Conservation (phyloP, 306 rosid genomes). For the Vachellia collinsii region DNA sequence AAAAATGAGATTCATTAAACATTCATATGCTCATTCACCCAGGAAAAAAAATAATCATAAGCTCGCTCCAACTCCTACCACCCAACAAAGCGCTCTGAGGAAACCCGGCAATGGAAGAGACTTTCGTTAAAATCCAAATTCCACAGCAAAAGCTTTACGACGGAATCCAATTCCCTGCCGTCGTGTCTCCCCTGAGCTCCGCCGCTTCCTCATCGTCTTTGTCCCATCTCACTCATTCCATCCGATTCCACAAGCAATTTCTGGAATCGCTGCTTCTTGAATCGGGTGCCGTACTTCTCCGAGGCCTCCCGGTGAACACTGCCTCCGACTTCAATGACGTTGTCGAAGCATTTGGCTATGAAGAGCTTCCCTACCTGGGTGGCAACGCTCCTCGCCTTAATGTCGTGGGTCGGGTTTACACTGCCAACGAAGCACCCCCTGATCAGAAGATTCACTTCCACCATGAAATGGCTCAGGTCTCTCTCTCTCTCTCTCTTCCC, state of each 20-base stretch:
- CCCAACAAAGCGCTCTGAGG: no score
- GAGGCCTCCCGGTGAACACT: conserved; percentile 59
- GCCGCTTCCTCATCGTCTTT: conserved; percentile 30
- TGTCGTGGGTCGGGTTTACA: conserved; percentile 78
- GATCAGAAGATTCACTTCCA: conserved; percentile 89
- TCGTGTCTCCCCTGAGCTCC: conserved; percentile 38
- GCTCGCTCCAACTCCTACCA: background rate
- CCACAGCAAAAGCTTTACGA: conserved; percentile 59
- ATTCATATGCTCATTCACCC: background rate
- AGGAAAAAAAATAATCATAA: background rate
- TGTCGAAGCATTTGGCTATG: conserved; percentile 75
- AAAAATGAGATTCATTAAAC: no score
- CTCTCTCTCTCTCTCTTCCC: background rate
- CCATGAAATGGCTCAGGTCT: conserved; percentile 82
- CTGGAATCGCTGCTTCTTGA: conserved; percentile 57
- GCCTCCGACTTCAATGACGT: conserved; percentile 79
- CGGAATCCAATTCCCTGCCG: conserved; percentile 54
- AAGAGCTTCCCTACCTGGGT: conserved; percentile 84
- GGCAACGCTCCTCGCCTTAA: conserved; percentile 81
- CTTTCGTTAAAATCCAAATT: conserved; percentile 51
- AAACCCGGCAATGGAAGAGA: conserved; percentile 16
- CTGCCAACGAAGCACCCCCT: conserved; percentile 89
- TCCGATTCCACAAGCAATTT: conserved; percentile 50
- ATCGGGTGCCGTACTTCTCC: conserved; percentile 73
- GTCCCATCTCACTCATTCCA: conserved; percentile 40